Percentiles rank a stretch among this genome's conserved stretches.
phyloP scores from a whole-genome alignment of 352 stramenopile genomes.

The Pythium plurisporium region DNA sequence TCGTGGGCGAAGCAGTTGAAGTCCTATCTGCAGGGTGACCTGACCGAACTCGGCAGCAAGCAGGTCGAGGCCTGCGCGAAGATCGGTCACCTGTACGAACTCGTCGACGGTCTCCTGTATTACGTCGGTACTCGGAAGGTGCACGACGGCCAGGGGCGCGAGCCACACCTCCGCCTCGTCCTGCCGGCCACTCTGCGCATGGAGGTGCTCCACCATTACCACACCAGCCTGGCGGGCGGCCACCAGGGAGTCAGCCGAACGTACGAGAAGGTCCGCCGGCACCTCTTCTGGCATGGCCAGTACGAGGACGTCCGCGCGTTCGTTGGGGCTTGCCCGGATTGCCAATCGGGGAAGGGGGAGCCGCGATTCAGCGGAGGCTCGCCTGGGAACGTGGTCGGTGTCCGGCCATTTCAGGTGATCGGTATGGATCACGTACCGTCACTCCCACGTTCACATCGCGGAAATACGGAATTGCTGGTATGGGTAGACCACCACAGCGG shows the following conservation, averaged over 20 bases:
- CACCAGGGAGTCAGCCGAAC: constrained; percentile 19
- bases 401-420: constrained; percentile 23
- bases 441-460: constrained; percentile 18
- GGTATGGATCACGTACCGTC: constrained; percentile 30
- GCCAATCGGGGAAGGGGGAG: constrained; percentile 17
- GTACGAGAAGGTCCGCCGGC: constrained; percentile 1
- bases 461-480: constrained; percentile 29
- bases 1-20: background rate
- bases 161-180: constrained; percentile 3
- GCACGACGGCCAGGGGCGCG: background rate
- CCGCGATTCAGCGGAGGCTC: background rate
- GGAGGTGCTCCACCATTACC: constrained; percentile 23
- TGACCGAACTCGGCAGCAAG: too few relatives aligned
- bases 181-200: constrained; percentile 5
- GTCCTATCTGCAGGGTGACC: background rate
- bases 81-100: constrained; percentile 1
- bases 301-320: constrained; percentile 8
- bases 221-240: constrained; percentile 16
- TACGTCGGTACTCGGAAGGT: background rate
- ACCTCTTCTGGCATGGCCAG: constrained; percentile 14
- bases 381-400: constrained; percentile 17
- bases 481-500: constrained; percentile 22
- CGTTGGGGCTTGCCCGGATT: constrained; percentile 14
- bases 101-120: constrained; percentile 9
- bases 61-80: background rate